A percentile compares a stretch with the other conserved stretches of the same genome.
Conservation (phyloP, 2,329 filamentous ascomycete genomes). For the Talaromyces sp. region DNA sequence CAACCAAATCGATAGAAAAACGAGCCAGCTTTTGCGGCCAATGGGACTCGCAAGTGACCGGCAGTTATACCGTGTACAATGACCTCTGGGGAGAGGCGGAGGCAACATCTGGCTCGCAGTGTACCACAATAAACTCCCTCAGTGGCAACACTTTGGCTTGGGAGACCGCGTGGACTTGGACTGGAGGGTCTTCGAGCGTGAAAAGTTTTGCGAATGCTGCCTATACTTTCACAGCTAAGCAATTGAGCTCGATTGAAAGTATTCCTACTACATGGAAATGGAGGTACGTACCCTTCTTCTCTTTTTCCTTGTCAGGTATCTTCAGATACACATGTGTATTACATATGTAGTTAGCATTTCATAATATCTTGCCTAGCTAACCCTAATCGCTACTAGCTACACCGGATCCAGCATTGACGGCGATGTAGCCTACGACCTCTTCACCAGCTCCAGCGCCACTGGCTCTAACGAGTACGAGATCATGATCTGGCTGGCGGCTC, state of each 20-base stretch:
- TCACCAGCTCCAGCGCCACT: slow-evolving; percentile 47
- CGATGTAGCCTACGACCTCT: slow-evolving; percentile 60
- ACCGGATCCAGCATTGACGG: slow-evolving; percentile 47
- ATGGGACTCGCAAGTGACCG: slow-evolving; percentile 33
- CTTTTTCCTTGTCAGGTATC: background rate
- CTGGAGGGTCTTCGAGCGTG: slow-evolving; percentile 35
- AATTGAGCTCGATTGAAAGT: slow-evolving; percentile 32
- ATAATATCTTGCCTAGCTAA: slow-evolving; percentile 7
- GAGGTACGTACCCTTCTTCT: slow-evolving; percentile 22
- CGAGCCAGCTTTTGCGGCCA: slow-evolving; percentile 37
- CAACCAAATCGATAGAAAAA: slow-evolving; percentile 19
- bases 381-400: slow-evolving; percentile 32
- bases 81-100: slow-evolving; percentile 46
- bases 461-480: slow-evolving; percentile 54
- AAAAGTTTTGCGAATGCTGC: slow-evolving; percentile 46
- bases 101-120: slow-evolving; percentile 37
- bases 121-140: slow-evolving; percentile 36
- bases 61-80: slow-evolving; percentile 48
- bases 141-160: slow-evolving; percentile 34
- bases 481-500: slow-evolving; percentile 61
- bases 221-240: slow-evolving; percentile 30
- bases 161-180: slow-evolving; percentile 44
- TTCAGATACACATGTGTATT: background rate
- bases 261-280: slow-evolving; percentile 44
- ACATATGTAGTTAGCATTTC: background rate